phyloP scores from a whole-genome alignment of 2,329 filamentous ascomycete genomes.

The Ophiobolus disseminans region DNA sequence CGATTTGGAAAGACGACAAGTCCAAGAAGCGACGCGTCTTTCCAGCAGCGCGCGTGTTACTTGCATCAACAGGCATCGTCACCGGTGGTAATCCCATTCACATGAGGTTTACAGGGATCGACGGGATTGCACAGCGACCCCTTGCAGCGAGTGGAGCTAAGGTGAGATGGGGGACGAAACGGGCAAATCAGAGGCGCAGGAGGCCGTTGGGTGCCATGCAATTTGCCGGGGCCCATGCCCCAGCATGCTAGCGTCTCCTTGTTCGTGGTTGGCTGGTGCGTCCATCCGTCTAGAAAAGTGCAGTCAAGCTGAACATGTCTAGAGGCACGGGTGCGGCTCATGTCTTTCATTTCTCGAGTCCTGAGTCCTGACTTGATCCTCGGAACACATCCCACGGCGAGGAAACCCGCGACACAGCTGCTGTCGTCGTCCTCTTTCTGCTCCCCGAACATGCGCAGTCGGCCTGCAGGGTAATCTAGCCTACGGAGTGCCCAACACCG shows the following conservation, averaged over 20 bases:
- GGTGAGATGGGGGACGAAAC: constrained; percentile 4
- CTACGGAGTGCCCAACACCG: constrained; percentile 20
- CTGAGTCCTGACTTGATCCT: constrained; percentile 22
- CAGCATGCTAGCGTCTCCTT: constrained; percentile 20
- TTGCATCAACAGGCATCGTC: not conserved
- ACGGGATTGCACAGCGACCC: constrained; percentile 11
- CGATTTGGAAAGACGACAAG: too few species aligned
- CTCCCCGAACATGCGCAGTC: constrained; percentile 27
- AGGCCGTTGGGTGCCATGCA: constrained; percentile 8
- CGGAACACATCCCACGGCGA: not conserved
- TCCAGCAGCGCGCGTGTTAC: not conserved
- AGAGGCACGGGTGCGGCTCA: constrained; percentile 20
- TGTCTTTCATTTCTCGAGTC: constrained; percentile 23
- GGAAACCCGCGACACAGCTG: not conserved
- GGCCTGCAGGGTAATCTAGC: constrained; percentile 30
- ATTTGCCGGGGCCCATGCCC: constrained; percentile 18
- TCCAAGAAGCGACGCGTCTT: not conserved
- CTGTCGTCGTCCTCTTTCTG: not conserved
- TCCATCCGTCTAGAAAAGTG: constrained; percentile 22
- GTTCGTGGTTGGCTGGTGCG: constrained; percentile 30
- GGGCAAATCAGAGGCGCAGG: constrained; percentile 12
- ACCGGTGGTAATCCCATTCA: not conserved
- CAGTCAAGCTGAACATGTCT: constrained; percentile 28
- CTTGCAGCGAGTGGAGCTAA: constrained; percentile 21
- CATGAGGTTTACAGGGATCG: constrained; percentile 11